Conservation (phyloP, 805 yeast species). For the Jamesozyma jinghongensis region DNA sequence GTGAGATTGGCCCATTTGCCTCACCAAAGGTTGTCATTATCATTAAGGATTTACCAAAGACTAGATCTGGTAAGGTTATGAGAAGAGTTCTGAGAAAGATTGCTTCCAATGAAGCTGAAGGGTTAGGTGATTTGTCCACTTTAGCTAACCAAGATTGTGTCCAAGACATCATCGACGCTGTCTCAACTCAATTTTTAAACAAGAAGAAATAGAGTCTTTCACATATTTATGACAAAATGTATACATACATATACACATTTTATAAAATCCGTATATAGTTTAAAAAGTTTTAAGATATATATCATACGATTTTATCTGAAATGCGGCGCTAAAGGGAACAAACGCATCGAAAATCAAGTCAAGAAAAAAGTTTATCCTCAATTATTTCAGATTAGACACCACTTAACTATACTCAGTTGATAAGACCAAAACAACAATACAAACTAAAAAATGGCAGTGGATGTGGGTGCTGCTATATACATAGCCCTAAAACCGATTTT, state of each 20-base stretch:
- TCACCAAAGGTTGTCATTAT: constrained; percentile 81
- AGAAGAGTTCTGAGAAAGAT: constrained; percentile 93
- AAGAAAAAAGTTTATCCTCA: too few species aligned
- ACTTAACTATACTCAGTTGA: too few species aligned
- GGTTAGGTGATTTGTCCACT: constrained; percentile 87
- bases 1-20: constrained; percentile 57
- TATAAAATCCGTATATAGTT: too few species aligned
- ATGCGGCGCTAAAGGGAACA: too few species aligned
- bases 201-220: constrained; percentile 27
- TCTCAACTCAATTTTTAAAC: constrained; percentile 35
- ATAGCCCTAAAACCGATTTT: constrained; percentile 76
- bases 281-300: too few species aligned
- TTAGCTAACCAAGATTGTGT: constrained; percentile 80
- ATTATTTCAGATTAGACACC: too few species aligned
- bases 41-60: constrained; percentile 92
- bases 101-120: constrained; percentile 84
- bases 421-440: not conserved
- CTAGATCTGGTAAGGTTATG: constrained; percentile 98
- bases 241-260: too few species aligned
- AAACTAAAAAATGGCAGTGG: constrained; percentile 7
- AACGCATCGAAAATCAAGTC: too few species aligned
- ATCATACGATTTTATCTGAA: too few species aligned
- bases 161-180: constrained; percentile 62
- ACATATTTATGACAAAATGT: not conserved
- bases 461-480: constrained; percentile 59